Evolutionary conservation across 441 rosid genomes (phyloP).

Genomic region (Theobroma grandiflorum): DNA sequence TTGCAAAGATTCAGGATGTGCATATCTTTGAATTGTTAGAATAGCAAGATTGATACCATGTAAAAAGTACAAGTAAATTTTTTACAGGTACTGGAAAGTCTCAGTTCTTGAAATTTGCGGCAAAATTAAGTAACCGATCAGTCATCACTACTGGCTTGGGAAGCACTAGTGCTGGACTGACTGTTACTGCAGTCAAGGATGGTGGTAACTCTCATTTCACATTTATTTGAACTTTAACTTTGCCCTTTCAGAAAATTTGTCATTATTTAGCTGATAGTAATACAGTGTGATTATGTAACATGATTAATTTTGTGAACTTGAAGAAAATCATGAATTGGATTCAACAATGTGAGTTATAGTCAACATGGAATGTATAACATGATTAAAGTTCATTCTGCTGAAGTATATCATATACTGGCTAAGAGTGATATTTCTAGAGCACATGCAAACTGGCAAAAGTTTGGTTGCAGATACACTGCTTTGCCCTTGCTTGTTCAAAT

Average conservation of each 20-base stretch:
- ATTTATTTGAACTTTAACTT: not conserved
- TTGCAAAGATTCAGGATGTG: slow-evolving; percentile 1
- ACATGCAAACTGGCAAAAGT: not conserved
- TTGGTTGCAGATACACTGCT: not conserved
- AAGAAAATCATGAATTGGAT: slow-evolving; percentile 17
- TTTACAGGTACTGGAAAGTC: slow-evolving; percentile 96
- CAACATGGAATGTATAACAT: not conserved
- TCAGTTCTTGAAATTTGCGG: slow-evolving; percentile 97
- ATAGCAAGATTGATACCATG: slow-evolving; percentile 7
- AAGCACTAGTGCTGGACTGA: slow-evolving; percentile 98
- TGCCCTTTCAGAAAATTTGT: not conserved
- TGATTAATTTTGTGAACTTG: slow-evolving; percentile 3
- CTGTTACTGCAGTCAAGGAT: slow-evolving; percentile 98
- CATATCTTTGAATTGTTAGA: not conserved
- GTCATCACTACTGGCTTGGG: slow-evolving; percentile 98
- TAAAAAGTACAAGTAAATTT: slow-evolving; percentile 20
- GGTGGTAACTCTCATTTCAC: slow-evolving; percentile 60
- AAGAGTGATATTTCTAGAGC: not conserved
- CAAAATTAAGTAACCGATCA: slow-evolving; percentile 91
- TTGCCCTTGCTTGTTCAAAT: slow-evolving; percentile 6
- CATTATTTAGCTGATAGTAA: not conserved
- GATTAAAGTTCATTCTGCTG: not conserved
- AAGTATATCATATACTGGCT: not conserved
- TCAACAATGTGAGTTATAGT: not conserved
- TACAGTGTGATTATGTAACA: not conserved